These are phyloP conservation scores for Arctium lappa DNA, from an alignment of 129 eudicot genomes.

Conservation along the genomic window DNA sequence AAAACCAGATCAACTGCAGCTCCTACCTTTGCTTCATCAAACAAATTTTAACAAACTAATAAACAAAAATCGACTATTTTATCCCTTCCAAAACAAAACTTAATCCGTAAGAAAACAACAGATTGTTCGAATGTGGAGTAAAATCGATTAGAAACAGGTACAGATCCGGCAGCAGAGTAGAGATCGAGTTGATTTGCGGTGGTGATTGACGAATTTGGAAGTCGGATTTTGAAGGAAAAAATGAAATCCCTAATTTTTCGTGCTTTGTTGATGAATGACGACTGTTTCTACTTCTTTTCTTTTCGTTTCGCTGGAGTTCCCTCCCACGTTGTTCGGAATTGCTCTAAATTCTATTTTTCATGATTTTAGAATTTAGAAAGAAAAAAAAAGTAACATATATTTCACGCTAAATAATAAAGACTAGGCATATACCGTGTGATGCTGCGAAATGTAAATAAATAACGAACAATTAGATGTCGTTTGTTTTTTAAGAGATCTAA, in stretches of 20 bases:
- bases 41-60: background rate
- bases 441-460: no score
- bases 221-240: conserved; percentile 5
- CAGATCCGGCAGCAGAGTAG: conserved; percentile 17
- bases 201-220: conserved; percentile 6
- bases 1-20: conserved; percentile 20
- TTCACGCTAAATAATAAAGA: background rate
- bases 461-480: no score
- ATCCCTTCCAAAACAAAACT: background rate
- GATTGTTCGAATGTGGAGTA: background rate
- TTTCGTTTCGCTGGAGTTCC: conserved; percentile 21
- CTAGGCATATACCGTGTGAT: no score
- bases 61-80: conserved; percentile 3
- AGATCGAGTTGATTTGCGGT: conserved; percentile 16
- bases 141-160: background rate
- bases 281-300: conserved; percentile 25
- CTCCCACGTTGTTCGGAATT: conserved; percentile 40
- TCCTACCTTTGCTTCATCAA: conserved; percentile 1
- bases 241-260: conserved; percentile 26
- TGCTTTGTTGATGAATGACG: conserved; percentile 17
- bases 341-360: conserved; percentile 22
- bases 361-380: background rate
- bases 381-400: no score
- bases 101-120: background rate
- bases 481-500: no score